Evolutionary conservation across 2,329 filamentous ascomycete genomes (phyloP), one percentile per base, ranked within the genome.

Genomic region (Neonectria hederae): DNA sequence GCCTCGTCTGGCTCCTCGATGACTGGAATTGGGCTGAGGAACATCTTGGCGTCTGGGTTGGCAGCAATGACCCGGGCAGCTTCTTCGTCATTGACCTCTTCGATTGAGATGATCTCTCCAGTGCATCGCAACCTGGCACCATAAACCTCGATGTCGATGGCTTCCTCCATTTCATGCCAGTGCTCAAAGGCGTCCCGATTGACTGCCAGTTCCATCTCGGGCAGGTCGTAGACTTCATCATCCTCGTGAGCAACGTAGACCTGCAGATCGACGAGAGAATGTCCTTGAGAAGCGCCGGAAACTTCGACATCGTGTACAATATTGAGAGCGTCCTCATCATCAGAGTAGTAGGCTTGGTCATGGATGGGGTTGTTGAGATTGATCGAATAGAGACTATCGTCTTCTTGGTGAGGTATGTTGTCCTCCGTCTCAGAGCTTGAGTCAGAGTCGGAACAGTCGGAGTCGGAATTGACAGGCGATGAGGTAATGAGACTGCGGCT

Each of bases 241-340:
- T 75, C 73, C 14, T 76, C 69, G 2, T 73, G 59, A 1, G 69
- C 72, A 1, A 77, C 28, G 32, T 72, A 78, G 0, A 79, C 66
- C 30, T 77, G 75, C 14, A 79, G 62, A 46, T 79, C 76, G 21
- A 75, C 69, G 2, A 60, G 48, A 1, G 45, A 21, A 3, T 48
- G 38, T 0, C 28, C 54, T 1, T 40, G 19, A 0, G 63, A 24
- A 2, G 54, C 42, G 1, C 69, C 72, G 1, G 71, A 43, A 0
- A 78, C 38, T 13, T 76, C 60, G 13, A 75, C 76, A 26, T 72
- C 70, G 59, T 76, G 70, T 11, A 79, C 49, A 4, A 78, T 61
- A 53, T 77, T 74, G 3, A 30, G 35, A 7, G 66, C 66, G 6
- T 63, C 59, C 1, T 65, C 61, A 11, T 58, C 51, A 4, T 71